Percentiles rank a stretch among this genome's conserved stretches.
phyloP scores from a whole-genome alignment of 2,329 filamentous ascomycete species.

The Fusarium temperatum region DNA sequence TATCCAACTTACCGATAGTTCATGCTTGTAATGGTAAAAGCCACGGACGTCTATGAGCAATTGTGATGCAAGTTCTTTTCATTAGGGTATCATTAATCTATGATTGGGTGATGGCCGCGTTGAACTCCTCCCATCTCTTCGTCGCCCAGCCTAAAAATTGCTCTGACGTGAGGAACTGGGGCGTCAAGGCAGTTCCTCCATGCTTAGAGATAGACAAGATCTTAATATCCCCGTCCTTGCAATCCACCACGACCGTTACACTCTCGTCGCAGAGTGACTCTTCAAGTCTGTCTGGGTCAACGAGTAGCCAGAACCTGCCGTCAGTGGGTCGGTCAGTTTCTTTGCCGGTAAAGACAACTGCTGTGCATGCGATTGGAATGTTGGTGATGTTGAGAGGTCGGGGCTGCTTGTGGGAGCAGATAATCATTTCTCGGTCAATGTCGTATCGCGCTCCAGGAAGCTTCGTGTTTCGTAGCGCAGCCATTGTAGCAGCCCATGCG shows the following conservation, averaged over 20 bases:
- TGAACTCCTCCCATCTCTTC: conserved; percentile 50
- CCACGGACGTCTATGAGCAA: neutral
- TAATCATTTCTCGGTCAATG: conserved; percentile 77
- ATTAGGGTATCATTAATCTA: conserved; percentile 44
- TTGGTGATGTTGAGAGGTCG: conserved; percentile 67
- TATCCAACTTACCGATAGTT: neutral
- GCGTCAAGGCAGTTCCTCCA: conserved; percentile 77
- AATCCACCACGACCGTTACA: conserved; percentile 85
- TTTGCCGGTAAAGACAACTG: conserved; percentile 77
- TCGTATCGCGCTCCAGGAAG: conserved; percentile 87
- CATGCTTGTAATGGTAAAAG: neutral
- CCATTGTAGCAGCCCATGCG: conserved; percentile 84
- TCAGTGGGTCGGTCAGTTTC: conserved; percentile 57
- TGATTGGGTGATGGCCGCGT: conserved; percentile 44
- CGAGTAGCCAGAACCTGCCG: conserved; percentile 76
- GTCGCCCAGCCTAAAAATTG: conserved; percentile 56
- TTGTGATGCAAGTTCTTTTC: conserved; percentile 6
- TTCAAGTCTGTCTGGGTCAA: conserved; percentile 90
- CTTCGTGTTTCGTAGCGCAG: conserved; percentile 80
- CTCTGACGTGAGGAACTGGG: conserved; percentile 70
- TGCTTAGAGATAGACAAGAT: conserved; percentile 82
- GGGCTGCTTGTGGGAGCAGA: conserved; percentile 73
- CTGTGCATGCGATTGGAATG: conserved; percentile 80
- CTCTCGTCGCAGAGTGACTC: conserved; percentile 84
- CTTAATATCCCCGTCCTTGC: conserved; percentile 59